These are phyloP conservation scores for Apiotrichum veenhuisii DNA, from an alignment of 1,284 basidiomycete species.

Conservation along the genomic window DNA sequence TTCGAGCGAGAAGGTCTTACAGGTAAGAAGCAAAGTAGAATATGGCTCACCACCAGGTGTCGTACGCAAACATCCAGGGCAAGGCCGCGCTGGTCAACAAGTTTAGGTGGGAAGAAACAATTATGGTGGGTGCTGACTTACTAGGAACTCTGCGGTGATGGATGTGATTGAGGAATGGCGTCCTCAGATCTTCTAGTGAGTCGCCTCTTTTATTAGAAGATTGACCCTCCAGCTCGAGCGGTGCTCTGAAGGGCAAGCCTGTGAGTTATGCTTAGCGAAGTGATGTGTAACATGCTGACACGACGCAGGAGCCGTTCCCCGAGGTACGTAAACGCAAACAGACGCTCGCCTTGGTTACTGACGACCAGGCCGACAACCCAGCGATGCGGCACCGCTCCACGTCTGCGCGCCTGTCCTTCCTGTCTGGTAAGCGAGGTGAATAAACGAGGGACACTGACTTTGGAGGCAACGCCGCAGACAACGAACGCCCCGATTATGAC, in stretches of 20 bases:
- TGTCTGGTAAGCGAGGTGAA: not conserved
- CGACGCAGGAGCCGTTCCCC: constrained; percentile 13
- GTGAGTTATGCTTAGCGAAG: constrained; percentile 2
- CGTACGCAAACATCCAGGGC: constrained; percentile 49
- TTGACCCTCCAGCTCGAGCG: constrained; percentile 29
- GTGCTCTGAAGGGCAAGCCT: constrained; percentile 33
- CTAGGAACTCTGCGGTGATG: constrained; percentile 48
- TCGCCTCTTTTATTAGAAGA: not conserved
- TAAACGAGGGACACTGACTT: not conserved
- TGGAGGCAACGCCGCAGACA: not conserved
- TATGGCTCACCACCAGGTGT: constrained; percentile 28
- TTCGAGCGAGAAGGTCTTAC: constrained; percentile 48
- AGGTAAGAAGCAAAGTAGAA: constrained; percentile 26
- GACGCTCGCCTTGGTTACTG: not conserved
- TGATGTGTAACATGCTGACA: not conserved
- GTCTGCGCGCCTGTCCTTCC: constrained; percentile 9
- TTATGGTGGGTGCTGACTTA: not conserved
- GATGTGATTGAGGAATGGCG: constrained; percentile 43
- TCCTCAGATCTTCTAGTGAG: constrained; percentile 47
- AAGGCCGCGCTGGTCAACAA: constrained; percentile 46
- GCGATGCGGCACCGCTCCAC: constrained; percentile 5
- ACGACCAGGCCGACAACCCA: constrained; percentile 8
- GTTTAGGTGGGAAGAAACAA: constrained; percentile 33
- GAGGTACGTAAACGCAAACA: not conserved
- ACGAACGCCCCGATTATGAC: constrained; percentile 8